Evolutionary conservation across 2,329 filamentous ascomycete species (phyloP).

Genomic region (Fusarium tricinctum): DNA sequence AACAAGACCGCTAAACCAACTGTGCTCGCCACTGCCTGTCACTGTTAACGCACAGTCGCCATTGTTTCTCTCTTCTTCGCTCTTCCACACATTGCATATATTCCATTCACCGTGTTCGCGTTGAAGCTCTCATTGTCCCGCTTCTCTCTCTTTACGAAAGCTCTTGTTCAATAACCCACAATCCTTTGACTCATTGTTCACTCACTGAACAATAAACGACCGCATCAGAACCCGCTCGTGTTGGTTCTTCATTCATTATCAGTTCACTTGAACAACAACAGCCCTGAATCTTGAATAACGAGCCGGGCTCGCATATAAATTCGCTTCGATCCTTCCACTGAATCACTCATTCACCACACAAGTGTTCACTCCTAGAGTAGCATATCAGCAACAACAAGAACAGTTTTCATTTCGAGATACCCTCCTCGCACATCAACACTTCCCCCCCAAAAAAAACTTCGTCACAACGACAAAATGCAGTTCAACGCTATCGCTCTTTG

Average conservation of each 20-base stretch:
- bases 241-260: slow-evolving; percentile 38
- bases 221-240: slow-evolving; percentile 27
- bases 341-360: slow-evolving; percentile 24
- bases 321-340: slow-evolving; percentile 27
- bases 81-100: slow-evolving; percentile 9
- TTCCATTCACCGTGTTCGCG: slow-evolving; percentile 29
- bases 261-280: slow-evolving; percentile 41
- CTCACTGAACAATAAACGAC: slow-evolving; percentile 31
- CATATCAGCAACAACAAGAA: slow-evolving; percentile 25
- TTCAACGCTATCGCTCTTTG: slow-evolving; percentile 56
- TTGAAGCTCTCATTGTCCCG: slow-evolving; percentile 29
- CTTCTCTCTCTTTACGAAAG: slow-evolving; percentile 34
- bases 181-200: slow-evolving; percentile 40
- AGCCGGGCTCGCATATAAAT: slow-evolving; percentile 35
- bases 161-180: slow-evolving; percentile 35
- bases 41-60: slow-evolving; percentile 29
- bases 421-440: no score
- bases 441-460: background rate
- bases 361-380: slow-evolving; percentile 22
- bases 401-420: slow-evolving; percentile 7
- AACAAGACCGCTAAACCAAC: slow-evolving; percentile 36
- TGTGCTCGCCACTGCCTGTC: slow-evolving; percentile 36
- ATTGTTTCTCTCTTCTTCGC: slow-evolving; percentile 15
- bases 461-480: slow-evolving; percentile 56
- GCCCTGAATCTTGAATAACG: slow-evolving; percentile 19